These are phyloP conservation scores for Colletotrichum brevisporum DNA, from an alignment of 2,329 filamentous ascomycete genomes.

Conservation along the genomic window DNA sequence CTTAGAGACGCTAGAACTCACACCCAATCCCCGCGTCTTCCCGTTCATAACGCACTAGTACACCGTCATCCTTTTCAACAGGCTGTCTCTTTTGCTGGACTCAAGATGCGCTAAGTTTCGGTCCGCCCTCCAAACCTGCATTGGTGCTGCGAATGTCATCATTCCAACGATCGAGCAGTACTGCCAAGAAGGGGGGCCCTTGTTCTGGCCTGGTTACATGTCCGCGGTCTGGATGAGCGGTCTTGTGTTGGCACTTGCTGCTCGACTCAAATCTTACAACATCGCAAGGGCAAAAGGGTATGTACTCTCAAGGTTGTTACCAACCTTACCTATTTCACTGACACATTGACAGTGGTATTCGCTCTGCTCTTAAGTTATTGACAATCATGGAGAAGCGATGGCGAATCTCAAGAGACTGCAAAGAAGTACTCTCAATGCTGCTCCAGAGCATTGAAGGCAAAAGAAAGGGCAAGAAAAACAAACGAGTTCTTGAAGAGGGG, in stretches of 20 bases:
- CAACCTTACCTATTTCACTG: not conserved
- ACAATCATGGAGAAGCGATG: constrained; percentile 20
- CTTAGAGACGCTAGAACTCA: not conserved
- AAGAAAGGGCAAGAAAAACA: not conserved
- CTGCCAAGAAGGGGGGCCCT: constrained; percentile 10
- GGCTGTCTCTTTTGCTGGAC: constrained; percentile 51
- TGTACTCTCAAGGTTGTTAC: not conserved
- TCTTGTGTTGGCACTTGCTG: constrained; percentile 52
- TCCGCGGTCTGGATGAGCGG: constrained; percentile 55
- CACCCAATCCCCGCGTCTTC: constrained; percentile 27
- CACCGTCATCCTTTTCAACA: constrained; percentile 50
- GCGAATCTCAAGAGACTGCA: constrained; percentile 35
- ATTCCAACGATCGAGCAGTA: constrained; percentile 27
- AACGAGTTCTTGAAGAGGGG: constrained; percentile 7
- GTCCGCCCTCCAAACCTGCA: constrained; percentile 30
- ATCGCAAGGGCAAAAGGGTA: constrained; percentile 11
- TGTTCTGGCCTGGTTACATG: constrained; percentile 52
- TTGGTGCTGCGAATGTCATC: constrained; percentile 19
- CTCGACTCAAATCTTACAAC: constrained; percentile 22
- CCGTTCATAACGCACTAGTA: constrained; percentile 47
- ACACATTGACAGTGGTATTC: constrained; percentile 16
- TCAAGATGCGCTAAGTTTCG: constrained; percentile 28
- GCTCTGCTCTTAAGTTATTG: constrained; percentile 10
- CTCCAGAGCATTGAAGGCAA: constrained; percentile 8
- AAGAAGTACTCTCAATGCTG: constrained; percentile 27